Evolutionary conservation across 1,139 yeast genomes (phyloP).

Genomic region (Williopsis jadinii): DNA sequence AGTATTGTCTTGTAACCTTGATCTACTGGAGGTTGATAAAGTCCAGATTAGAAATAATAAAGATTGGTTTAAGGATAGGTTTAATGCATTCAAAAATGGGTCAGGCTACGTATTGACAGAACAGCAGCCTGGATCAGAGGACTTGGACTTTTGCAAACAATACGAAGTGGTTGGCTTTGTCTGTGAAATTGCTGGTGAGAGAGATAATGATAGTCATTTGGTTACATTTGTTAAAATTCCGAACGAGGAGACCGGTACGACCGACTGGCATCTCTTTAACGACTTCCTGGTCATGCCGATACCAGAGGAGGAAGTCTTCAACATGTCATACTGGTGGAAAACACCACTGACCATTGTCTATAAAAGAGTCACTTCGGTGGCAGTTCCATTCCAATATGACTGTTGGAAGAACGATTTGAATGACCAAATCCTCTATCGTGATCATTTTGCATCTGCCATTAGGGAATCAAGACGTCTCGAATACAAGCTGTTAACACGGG

Average conservation of each 20-base stretch:
- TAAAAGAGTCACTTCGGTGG: constrained; percentile 34
- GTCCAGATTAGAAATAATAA: constrained; percentile 33
- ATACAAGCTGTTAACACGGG: constrained; percentile 54
- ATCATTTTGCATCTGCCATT: constrained; percentile 67
- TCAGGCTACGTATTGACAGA: constrained; percentile 34
- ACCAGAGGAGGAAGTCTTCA: constrained; percentile 58
- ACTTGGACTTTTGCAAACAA: constrained; percentile 28
- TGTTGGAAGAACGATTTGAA: constrained; percentile 38
- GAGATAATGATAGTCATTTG: constrained; percentile 48
- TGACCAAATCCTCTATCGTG: constrained; percentile 62
- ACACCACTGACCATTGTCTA: constrained; percentile 72
- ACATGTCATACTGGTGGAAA: constrained; percentile 73
- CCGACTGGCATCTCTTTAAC: constrained; percentile 78
- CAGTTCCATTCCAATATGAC: constrained; percentile 31
- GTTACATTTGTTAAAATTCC: constrained; percentile 52
- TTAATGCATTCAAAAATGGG: constrained; percentile 40
- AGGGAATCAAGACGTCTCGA: constrained; percentile 54
- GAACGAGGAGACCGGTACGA: constrained; percentile 22
- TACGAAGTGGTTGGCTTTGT: constrained; percentile 65
- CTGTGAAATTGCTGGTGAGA: constrained; percentile 56
- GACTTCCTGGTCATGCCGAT: constrained; percentile 86
- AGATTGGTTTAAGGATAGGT: constrained; percentile 57
- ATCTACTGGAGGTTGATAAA: constrained; percentile 47
- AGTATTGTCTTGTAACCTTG: constrained; percentile 55
- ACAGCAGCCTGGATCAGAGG: constrained; percentile 28